Evolutionary conservation across 31 red algal genomes (phyloP), one percentile per base, ranked within the genome.

Genomic region (Porphyra umbilicalis): DNA sequence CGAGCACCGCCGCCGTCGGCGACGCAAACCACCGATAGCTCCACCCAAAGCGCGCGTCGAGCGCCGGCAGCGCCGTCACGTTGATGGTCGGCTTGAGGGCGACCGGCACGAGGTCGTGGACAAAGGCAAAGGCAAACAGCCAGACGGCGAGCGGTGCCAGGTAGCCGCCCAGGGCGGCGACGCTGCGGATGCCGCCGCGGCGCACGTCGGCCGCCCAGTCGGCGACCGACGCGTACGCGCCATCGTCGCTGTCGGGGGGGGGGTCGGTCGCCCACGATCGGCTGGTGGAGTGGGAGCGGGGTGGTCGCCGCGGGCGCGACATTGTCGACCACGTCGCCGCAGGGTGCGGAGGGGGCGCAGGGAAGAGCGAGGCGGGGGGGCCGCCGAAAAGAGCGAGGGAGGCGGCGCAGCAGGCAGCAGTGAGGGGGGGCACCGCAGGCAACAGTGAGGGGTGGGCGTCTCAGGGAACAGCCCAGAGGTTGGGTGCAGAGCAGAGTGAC

Each of bases 1-100:
- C 94, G 57, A 90, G 44, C 35, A 78, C 68, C 32, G 67, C 6
- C 35, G 36, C 18, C 36, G 42, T 38, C 1, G 79, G 38, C 37
- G 44, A 36, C 4, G 76, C 39, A 57, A 96, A 96, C 94, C 94
- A 96, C 2, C 40, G 75, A 36, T 83, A 83, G 7, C 87, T 85
- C 34, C 79, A 81, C 15, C 25, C 36, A 25, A 85, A 83, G 33
- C 75, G 78, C 33, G 44, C 44, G 33, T 96, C 90, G 31, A 96
- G 20, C 16, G 38, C 67, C 15, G 94, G 94, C 44, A 96, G 80
- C 25, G 86, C 37, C 35, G 82, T 91, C 10, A 86, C 84, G 39
- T 96, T 91, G 77, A 96, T 96, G 75, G 32, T 13, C 29, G 92
- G 92, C n/a, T 85, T 84, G n/a, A 38, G 25, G 4, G 44, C 4